phyloP scores from a whole-genome alignment of 2,329 filamentous ascomycete species.

The Colletotrichum aenigma region DNA sequence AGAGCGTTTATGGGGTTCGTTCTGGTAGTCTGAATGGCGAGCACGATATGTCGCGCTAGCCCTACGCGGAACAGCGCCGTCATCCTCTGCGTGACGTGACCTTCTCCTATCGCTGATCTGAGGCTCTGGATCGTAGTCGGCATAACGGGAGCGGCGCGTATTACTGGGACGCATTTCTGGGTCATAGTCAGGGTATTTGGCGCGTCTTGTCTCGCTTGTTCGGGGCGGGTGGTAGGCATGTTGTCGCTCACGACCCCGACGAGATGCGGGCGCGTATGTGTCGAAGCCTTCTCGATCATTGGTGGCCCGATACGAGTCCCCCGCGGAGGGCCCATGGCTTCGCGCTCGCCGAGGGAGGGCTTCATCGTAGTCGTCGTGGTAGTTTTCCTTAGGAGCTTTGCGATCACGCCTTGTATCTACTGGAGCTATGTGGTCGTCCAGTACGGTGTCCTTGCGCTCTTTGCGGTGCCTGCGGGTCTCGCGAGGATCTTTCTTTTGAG shows the following conservation, averaged over 20 bases:
- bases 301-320: neutral
- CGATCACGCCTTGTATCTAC: neutral
- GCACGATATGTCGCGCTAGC: neutral
- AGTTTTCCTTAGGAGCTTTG: neutral
- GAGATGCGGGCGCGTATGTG: neutral
- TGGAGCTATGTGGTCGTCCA: neutral
- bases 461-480: neutral
- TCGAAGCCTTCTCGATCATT: neutral
- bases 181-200: slow-evolving; percentile 12
- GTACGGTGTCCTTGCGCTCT: neutral
- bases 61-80: neutral
- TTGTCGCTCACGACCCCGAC: slow-evolving; percentile 4
- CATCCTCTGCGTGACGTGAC: neutral
- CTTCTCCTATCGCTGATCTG: neutral
- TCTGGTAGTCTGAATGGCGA: neutral
- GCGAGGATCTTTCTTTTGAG: neutral
- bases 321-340: neutral
- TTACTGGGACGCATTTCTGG: neutral
- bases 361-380: neutral
- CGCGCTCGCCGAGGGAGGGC: neutral
- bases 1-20: neutral
- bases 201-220: slow-evolving; percentile 18
- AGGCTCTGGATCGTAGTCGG: neutral
- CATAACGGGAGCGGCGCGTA: neutral
- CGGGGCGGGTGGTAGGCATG: slow-evolving; percentile 16